phyloP scores from a whole-genome alignment of 495 filamentous ascomycete species.

The Penicillium chermesinum region DNA sequence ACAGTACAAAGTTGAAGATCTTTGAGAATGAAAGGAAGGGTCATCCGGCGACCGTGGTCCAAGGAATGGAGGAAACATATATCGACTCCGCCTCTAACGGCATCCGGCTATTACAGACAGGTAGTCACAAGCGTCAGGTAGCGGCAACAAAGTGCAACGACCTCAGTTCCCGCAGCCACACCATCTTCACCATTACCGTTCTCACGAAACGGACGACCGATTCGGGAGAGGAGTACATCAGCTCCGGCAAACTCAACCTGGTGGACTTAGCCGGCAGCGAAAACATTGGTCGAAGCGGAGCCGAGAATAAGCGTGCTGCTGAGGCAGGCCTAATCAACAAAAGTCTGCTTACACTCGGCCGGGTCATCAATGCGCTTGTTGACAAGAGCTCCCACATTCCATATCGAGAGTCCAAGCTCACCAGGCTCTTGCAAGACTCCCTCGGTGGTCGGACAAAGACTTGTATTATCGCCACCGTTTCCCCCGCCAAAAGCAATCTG shows the following conservation, averaged over 20 bases:
- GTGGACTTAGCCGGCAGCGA: conserved; percentile 96
- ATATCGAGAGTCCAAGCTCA: conserved; percentile 94
- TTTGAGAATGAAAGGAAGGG: conserved; percentile 88
- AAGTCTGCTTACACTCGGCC: conserved; percentile 86
- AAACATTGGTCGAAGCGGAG: conserved; percentile 93
- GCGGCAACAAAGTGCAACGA: conserved; percentile 99
- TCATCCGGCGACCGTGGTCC: conserved; percentile 73
- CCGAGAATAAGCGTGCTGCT: conserved; percentile 93
- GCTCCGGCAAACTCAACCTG: conserved; percentile 88
- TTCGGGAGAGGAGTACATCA: conserved; percentile 85
- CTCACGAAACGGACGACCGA: conserved; percentile 76
- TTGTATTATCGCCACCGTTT: conserved; percentile 96
- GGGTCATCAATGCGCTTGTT: conserved; percentile 96
- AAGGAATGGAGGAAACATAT: conserved; percentile 95
- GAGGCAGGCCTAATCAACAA: conserved; percentile 98
- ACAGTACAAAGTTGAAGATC: conserved; percentile 84
- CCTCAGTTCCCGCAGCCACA: conserved; percentile 90
- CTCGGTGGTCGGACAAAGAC: conserved; percentile 93
- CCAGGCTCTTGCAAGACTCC: conserved; percentile 90
- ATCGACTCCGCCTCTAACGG: conserved; percentile 81
- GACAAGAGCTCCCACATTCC: conserved; percentile 89
- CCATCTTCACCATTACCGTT: conserved; percentile 90
- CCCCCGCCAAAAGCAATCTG: conserved; percentile 86
- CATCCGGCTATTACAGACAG: conserved; percentile 80
- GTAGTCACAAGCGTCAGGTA: conserved; percentile 90